Conservation (phyloP, 2,329 filamentous ascomycete species). For the Fusarium euwallaceae region DNA sequence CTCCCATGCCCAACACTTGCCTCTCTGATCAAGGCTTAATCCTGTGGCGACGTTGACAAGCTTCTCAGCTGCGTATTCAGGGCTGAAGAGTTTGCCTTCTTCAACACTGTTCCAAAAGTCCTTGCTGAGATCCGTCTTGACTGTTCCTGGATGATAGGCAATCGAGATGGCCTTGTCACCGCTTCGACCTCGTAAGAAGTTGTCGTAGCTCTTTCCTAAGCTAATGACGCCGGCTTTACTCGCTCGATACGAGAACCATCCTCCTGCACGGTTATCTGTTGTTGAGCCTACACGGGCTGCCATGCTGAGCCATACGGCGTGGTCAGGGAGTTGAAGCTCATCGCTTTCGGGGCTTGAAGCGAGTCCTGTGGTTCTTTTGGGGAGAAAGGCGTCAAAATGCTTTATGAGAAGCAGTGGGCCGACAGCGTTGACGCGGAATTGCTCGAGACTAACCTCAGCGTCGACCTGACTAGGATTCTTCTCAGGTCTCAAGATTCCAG, state of each 20-base stretch:
- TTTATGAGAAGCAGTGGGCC: constrained; percentile 83
- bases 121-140: constrained; percentile 79
- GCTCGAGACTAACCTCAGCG: constrained; percentile 71
- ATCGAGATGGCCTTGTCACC: constrained; percentile 76
- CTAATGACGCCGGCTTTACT: constrained; percentile 82
- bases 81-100: constrained; percentile 73
- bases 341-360: constrained; percentile 38
- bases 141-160: constrained; percentile 83
- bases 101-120: constrained; percentile 78
- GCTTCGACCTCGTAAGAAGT: constrained; percentile 69
- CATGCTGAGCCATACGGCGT: constrained; percentile 80
- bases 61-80: constrained; percentile 74
- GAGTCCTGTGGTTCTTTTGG: constrained; percentile 64
- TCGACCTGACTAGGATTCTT: constrained; percentile 77
- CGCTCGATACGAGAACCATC: constrained; percentile 86
- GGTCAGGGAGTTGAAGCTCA: constrained; percentile 56
- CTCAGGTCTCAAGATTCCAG: constrained; percentile 80
- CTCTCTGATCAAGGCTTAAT: constrained; percentile 65
- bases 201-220: constrained; percentile 78
- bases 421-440: constrained; percentile 79
- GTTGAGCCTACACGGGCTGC: constrained; percentile 83
- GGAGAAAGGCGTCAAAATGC: constrained; percentile 78
- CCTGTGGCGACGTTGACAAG: constrained; percentile 71
- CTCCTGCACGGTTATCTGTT: constrained; percentile 78
- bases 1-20: constrained; percentile 78